Evolutionary conservation across 768 basidiomycete species (phyloP).

Genomic region (Pseudohyphozyma bogoriensis): DNA sequence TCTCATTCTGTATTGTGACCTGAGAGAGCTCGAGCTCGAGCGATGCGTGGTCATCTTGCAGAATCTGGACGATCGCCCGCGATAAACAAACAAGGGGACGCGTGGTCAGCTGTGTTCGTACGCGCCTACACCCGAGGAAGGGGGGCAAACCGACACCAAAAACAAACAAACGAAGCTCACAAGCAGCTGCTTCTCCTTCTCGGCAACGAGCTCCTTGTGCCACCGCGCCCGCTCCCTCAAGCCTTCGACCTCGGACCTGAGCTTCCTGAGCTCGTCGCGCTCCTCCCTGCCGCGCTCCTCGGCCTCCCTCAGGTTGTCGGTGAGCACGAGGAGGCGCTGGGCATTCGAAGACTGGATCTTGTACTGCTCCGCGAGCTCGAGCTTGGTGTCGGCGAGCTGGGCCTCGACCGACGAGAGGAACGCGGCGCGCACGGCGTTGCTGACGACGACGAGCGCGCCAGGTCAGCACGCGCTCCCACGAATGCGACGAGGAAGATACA

Average conservation of each 20-base stretch:
- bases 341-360: constrained; percentile 94
- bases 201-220: constrained; percentile 70
- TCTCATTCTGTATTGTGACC: constrained; percentile 74
- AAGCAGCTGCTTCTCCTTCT: constrained; percentile 40
- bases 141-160: no score
- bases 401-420: constrained; percentile 86
- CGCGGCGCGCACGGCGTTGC: constrained; percentile 74
- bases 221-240: constrained; percentile 73
- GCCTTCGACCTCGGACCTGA: constrained; percentile 61
- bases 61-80: constrained; percentile 53
- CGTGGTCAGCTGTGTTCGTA: background rate
- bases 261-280: constrained; percentile 64
- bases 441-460: constrained; percentile 36
- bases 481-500: background rate
- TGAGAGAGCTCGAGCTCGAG: constrained; percentile 83
- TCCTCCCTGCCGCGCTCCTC: constrained; percentile 77
- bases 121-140: background rate
- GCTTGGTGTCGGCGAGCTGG: constrained; percentile 80
- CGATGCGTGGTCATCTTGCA: constrained; percentile 90
- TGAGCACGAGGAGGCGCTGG: constrained; percentile 82
- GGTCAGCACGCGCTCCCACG: background rate
- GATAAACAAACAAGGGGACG: constrained; percentile 8
- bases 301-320: constrained; percentile 85
- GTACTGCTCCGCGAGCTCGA: constrained; percentile 88
- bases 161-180: constrained; percentile 7